Percentiles rank a stretch among this genome's conserved stretches.
Conservation (phyloP, 1,139 yeast species). For the Suhomyces taliae region DNA sequence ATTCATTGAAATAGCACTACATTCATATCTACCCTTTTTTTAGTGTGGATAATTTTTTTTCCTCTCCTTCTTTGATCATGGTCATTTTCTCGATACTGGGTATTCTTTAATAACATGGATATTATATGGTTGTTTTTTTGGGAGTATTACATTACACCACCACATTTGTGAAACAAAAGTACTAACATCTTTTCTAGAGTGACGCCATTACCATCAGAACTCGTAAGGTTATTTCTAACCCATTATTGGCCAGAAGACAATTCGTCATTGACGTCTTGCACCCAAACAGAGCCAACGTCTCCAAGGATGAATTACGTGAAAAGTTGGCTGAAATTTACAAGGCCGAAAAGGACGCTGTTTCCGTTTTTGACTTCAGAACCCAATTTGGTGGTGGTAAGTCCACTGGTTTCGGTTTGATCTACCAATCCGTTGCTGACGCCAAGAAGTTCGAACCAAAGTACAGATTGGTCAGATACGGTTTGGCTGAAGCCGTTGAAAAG, state of each 20-base stretch:
- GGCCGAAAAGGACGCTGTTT: conserved; percentile 97
- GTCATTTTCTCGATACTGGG: background rate
- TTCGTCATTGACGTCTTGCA: conserved; percentile 99
- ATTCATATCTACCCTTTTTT: background rate
- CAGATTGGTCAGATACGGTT: conserved; percentile 99
- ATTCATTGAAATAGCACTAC: background rate
- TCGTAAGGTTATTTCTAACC: conserved; percentile 99
- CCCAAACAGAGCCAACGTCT: conserved; percentile 99
- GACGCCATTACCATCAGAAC: conserved; percentile 99
- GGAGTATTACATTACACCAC: background rate
- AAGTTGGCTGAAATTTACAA: conserved; percentile 95
- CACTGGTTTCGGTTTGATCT: conserved; percentile 98
- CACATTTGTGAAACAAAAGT: conserved; percentile 7
- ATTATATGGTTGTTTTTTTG: background rate
- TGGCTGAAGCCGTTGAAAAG: conserved; percentile 94
- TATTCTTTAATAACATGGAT: no score
- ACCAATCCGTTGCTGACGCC: conserved; percentile 97
- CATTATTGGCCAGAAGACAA: conserved; percentile 99
- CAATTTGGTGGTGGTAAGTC: conserved; percentile 99
- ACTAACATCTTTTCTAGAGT: conserved; percentile 56
- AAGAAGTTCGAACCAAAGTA: conserved; percentile 98
- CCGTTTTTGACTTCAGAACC: conserved; percentile 99
- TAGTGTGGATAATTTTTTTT: no score
- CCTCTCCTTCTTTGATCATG: no score
- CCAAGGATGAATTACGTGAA: conserved; percentile 99